A percentile compares a stretch with the other conserved stretches of the same genome.
phyloP scores from a whole-genome alignment of 352 stramenopile species.

The Phytophthora aleatoria region DNA sequence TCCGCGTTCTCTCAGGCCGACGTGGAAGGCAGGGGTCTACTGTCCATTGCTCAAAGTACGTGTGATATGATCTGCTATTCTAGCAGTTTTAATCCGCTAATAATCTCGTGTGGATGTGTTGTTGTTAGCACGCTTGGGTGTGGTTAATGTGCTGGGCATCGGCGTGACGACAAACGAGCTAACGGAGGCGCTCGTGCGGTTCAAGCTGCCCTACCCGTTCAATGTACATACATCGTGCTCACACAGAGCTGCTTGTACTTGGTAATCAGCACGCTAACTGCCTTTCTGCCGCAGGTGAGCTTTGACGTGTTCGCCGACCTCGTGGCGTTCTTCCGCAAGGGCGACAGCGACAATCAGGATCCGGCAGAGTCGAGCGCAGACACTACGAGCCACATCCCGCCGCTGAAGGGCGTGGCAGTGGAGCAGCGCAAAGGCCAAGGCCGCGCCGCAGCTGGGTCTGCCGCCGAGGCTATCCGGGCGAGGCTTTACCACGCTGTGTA shows the following conservation, averaged over 20 bases:
- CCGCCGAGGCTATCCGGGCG: slow-evolving; percentile 37
- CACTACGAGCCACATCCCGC: slow-evolving; percentile 5
- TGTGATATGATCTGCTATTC: slow-evolving; percentile 1
- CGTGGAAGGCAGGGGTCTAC: slow-evolving; percentile 32
- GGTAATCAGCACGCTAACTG: neutral
- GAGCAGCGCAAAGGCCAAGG: slow-evolving; percentile 12
- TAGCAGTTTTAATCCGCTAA: neutral
- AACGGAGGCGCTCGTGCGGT: slow-evolving; percentile 30
- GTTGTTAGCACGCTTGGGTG: slow-evolving; percentile 53
- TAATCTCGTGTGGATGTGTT: slow-evolving; percentile 6
- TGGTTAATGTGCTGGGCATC: slow-evolving; percentile 66
- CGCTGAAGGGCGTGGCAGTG: slow-evolving; percentile 6
- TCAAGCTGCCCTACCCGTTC: slow-evolving; percentile 42
- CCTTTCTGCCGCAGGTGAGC: slow-evolving; percentile 43
- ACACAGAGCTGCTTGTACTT: neutral
- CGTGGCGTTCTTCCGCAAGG: slow-evolving; percentile 40
- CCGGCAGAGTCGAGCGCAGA: neutral
- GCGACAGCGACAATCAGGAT: slow-evolving; percentile 13
- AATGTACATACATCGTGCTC: slow-evolving; percentile 30
- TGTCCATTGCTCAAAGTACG: slow-evolving; percentile 64
- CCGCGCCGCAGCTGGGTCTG: slow-evolving; percentile 21
- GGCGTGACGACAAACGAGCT: slow-evolving; percentile 56
- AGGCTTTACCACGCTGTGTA: slow-evolving; percentile 1
- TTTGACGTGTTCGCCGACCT: slow-evolving; percentile 72
- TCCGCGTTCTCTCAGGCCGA: slow-evolving; percentile 65